Evolutionary conservation across 208 protist species (phyloP).

Genomic region (Crithidia brevicula): DNA sequence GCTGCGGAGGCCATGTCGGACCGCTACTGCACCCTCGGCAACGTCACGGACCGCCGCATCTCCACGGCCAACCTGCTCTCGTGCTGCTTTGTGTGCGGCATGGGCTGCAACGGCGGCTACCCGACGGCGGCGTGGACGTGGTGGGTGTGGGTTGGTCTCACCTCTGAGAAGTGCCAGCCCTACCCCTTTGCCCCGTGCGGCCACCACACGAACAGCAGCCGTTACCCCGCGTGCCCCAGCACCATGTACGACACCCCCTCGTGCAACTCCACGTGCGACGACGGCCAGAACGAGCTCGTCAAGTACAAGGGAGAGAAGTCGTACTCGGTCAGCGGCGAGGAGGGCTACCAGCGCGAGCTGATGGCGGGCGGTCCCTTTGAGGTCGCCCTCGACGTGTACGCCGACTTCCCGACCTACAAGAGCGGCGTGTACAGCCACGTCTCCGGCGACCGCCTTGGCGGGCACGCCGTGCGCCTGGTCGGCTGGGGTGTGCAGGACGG

Average conservation of each 20-base stretch:
- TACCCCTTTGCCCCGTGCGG: conserved; percentile 82
- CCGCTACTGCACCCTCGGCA: conserved; percentile 87
- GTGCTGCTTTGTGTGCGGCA: conserved; percentile 81
- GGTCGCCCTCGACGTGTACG: conserved; percentile 90
- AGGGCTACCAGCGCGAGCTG: conserved; percentile 83
- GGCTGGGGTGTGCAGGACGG: conserved; percentile 86
- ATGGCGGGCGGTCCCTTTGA: conserved; percentile 88
- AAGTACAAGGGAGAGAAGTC: conserved; percentile 59
- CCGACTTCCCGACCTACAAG: conserved; percentile 91
- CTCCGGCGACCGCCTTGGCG: conserved; percentile 64
- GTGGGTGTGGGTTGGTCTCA: conserved; percentile 67
- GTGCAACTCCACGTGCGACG: conserved; percentile 73
- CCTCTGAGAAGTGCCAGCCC: conserved; percentile 77
- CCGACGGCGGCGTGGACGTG: conserved; percentile 73
- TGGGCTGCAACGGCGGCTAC: conserved; percentile 87
- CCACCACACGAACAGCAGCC: conserved; percentile 64
- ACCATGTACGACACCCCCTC: conserved; percentile 74
- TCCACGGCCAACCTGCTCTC: conserved; percentile 76
- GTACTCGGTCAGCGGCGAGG: conserved; percentile 61
- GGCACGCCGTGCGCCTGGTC: conserved; percentile 88
- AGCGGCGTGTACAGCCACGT: conserved; percentile 90
- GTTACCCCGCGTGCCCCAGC: conserved; percentile 68
- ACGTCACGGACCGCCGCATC: conserved; percentile 58
- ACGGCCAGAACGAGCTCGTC: conserved; percentile 27
- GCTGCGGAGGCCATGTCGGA: conserved; percentile 86